Conservation (phyloP, 192 early-diverging fungal species). For the Podochytrium sp. region DNA sequence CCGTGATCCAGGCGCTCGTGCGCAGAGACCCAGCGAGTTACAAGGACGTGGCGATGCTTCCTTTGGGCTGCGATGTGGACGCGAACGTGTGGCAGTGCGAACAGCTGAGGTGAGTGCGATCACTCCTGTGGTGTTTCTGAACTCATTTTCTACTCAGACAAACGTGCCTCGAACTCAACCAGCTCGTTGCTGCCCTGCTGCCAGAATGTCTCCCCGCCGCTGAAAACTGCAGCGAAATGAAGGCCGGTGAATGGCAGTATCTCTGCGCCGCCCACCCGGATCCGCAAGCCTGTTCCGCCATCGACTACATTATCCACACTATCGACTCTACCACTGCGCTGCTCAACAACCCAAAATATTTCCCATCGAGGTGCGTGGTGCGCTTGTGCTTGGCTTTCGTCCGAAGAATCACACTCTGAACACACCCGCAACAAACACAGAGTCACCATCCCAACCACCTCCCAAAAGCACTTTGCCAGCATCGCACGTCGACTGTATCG, state of each 20-base stretch:
- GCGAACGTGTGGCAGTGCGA: slow-evolving; percentile 83
- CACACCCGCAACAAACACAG: slow-evolving; percentile 8
- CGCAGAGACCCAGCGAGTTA: slow-evolving; percentile 67
- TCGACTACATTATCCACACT: slow-evolving; percentile 93
- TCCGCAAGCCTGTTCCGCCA: slow-evolving; percentile 82
- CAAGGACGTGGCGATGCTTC: slow-evolving; percentile 63
- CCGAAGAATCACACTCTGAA: neutral
- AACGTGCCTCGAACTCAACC: slow-evolving; percentile 83
- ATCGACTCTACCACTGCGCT: slow-evolving; percentile 85
- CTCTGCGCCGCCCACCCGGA: slow-evolving; percentile 88
- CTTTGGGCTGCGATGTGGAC: slow-evolving; percentile 57
- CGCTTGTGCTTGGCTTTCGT: neutral
- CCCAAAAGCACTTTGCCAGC: slow-evolving; percentile 84
- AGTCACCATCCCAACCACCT: slow-evolving; percentile 57
- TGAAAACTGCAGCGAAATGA: slow-evolving; percentile 87
- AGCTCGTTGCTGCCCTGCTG: slow-evolving; percentile 72
- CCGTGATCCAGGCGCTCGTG: slow-evolving; percentile 79
- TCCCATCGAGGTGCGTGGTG: slow-evolving; percentile 68
- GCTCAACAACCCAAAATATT: slow-evolving; percentile 75
- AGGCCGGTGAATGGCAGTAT: slow-evolving; percentile 88
- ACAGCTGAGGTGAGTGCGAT: slow-evolving; percentile 72
- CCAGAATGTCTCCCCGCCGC: slow-evolving; percentile 69
- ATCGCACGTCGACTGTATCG: slow-evolving; percentile 92
- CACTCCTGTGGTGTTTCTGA: neutral
- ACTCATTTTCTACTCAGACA: slow-evolving; percentile 56